Evolutionary conservation across 2,329 filamentous ascomycete genomes (phyloP).

Genomic region (Hypoxylon sp.): DNA sequence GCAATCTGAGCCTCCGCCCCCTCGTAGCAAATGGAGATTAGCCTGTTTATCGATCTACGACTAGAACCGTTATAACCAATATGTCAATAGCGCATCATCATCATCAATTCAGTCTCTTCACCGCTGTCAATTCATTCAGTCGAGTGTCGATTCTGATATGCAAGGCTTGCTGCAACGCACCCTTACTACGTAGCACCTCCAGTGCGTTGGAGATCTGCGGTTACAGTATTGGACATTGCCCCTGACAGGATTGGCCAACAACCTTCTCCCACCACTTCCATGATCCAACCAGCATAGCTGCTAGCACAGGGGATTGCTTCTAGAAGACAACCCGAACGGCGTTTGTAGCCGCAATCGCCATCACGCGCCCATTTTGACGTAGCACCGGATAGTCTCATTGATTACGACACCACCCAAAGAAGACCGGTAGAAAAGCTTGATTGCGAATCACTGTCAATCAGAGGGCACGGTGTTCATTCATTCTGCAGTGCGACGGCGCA

Average conservation of each 20-base stretch:
- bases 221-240: slow-evolving; percentile 41
- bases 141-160: slow-evolving; percentile 40
- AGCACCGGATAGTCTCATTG: slow-evolving; percentile 33
- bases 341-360: slow-evolving; percentile 43
- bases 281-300: slow-evolving; percentile 33
- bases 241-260: slow-evolving; percentile 46
- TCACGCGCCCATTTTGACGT: slow-evolving; percentile 43
- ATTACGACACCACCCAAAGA: slow-evolving; percentile 37
- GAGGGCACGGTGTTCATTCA: slow-evolving; percentile 23
- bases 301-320: slow-evolving; percentile 39
- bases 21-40: slow-evolving; percentile 45
- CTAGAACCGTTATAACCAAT: slow-evolving; percentile 31
- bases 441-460: slow-evolving; percentile 43
- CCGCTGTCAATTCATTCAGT: slow-evolving; percentile 30
- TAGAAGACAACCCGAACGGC: slow-evolving; percentile 39
- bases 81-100: slow-evolving; percentile 38
- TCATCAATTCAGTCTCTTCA: slow-evolving; percentile 33
- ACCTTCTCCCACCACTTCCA: slow-evolving; percentile 28
- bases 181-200: slow-evolving; percentile 36
- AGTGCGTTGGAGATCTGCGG: slow-evolving; percentile 43
- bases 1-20: slow-evolving; percentile 28
- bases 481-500: slow-evolving; percentile 33
- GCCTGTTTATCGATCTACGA: slow-evolving; percentile 45
- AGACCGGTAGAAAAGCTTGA: slow-evolving; percentile 47
- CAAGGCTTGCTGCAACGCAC: slow-evolving; percentile 42